phyloP scores from a whole-genome alignment of 345 rosid genomes.

The Physaria fendleri region DNA sequence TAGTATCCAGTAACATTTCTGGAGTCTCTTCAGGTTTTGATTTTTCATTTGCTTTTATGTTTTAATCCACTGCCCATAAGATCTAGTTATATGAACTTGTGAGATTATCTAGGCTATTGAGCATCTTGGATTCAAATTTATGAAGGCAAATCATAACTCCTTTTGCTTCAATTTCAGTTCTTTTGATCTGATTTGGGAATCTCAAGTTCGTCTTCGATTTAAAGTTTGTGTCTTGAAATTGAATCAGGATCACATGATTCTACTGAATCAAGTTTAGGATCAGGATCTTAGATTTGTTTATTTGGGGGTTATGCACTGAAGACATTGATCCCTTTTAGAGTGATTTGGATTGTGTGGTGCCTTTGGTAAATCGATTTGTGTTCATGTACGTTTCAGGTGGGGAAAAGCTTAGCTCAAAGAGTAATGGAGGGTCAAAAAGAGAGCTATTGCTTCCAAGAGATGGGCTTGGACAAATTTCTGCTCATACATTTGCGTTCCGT shows the following conservation, averaged over 20 bases:
- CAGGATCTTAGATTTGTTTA: constrained; percentile 21
- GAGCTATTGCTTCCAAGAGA: no score
- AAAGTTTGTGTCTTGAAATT: background rate
- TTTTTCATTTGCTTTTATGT: no score
- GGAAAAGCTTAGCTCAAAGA: no score
- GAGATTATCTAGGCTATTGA: constrained; percentile 1
- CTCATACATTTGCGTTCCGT: no score
- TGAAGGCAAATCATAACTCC: no score
- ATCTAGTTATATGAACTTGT: constrained; percentile 12
- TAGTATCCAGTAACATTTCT: constrained; percentile 53
- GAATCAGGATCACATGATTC: constrained; percentile 21
- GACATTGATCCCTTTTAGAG: no score
- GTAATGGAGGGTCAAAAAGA: no score
- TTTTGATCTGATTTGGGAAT: constrained; percentile 30
- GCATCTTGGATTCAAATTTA: constrained; percentile 11
- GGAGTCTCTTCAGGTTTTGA: constrained; percentile 78
- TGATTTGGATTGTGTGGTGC: no score
- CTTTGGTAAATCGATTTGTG: no score
- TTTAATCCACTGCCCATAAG: no score
- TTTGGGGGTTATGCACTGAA: background rate
- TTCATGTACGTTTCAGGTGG: no score
- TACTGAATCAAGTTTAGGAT: constrained; percentile 3
- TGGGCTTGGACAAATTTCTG: no score
- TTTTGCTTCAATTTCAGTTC: constrained; percentile 28
- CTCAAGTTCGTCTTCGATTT: background rate